Base-by-base conservation (phyloP, 345 rosid species). In the Microcos paniculata region DNA sequence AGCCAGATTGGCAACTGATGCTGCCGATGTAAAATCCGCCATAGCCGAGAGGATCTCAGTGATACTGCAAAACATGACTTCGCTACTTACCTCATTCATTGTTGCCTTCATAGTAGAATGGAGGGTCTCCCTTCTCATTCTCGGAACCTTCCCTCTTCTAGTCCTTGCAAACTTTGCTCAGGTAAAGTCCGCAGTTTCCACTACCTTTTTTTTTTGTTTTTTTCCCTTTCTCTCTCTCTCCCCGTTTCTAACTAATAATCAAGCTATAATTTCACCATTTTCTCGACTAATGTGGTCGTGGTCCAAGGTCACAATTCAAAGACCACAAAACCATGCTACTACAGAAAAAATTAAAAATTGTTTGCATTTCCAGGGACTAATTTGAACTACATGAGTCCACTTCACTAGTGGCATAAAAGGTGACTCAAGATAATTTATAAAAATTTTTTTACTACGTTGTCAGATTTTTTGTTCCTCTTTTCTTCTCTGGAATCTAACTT, bases 101-200 rank as follows among this genome's bases (percentile, higher is more conserved):
- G 97, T 96, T 67, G 98, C 98, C 24, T 96, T 96, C 94, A 87
- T 96, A 15, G 92, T 96, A 10, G 99, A 96, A 78, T 96, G 99
- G 99, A 92, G 97, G 83, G 99, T 96, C 72, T 94, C 99, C 26
- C 97, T 96, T 81, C 97, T 96, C 87, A 94, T 96, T 76, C 82
- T 96, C 35, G 98, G 77, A 52, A 94, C 99, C 77, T 96, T 92
- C 87, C 98, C 98, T 70, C 97, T 96, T 30, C 92, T 96, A 48
- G 98, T 96, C 65, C 99, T 96, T 1, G 99, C 98, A 70, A 96
- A 96, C 89, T 96, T 96, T 82, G 99, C 99, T 65, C 99, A 96
- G 92, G 99, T 96, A 85, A 79, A 3, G 79, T 66, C 68, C 70
- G 8, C 35, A 8, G 21, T 28, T 49, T 33, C 49, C 19, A 33